phyloP scores from a whole-genome alignment of 176 grass and related monocot species.

The Zea luxurians region DNA sequence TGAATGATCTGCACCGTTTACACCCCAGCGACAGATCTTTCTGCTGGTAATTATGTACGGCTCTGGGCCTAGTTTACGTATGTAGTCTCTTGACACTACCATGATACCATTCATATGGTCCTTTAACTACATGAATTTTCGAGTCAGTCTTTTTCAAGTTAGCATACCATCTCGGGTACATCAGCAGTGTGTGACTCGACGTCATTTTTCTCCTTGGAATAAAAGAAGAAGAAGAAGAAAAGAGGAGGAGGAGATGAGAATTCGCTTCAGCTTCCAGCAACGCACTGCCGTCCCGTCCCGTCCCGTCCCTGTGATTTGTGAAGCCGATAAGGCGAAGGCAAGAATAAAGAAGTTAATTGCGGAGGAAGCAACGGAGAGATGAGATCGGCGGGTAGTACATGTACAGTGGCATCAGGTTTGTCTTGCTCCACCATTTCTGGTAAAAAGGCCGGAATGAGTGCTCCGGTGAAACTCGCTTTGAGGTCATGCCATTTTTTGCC shows the following conservation, averaged over 20 bases:
- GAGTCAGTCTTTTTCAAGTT: neutral
- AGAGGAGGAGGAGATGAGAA: neutral
- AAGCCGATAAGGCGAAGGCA: slow-evolving; percentile 54
- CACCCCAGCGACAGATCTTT: neutral
- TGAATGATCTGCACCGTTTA: neutral
- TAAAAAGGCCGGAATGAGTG: slow-evolving; percentile 71
- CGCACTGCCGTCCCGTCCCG: neutral
- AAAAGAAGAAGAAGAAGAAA: neutral
- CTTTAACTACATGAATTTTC: neutral
- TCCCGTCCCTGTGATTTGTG: neutral
- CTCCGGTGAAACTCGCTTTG: slow-evolving; percentile 82
- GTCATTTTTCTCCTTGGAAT: slow-evolving; percentile 37
- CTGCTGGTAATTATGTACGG: neutral
- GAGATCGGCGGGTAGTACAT: slow-evolving; percentile 38
- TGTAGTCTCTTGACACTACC: neutral
- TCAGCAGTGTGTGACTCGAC: slow-evolving; percentile 10
- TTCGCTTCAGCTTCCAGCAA: slow-evolving; percentile 30
- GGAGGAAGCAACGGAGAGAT: slow-evolving; percentile 66
- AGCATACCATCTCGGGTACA: neutral
- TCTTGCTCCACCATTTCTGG: slow-evolving; percentile 51
- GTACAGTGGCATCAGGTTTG: slow-evolving; percentile 54
- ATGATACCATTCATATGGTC: neutral
- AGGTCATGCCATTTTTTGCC: slow-evolving; percentile 50
- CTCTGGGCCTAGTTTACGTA: neutral
- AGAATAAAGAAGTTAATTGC: slow-evolving; percentile 99